Conservation (phyloP, 441 rosid species). For the Gossypium schwendimanii region DNA sequence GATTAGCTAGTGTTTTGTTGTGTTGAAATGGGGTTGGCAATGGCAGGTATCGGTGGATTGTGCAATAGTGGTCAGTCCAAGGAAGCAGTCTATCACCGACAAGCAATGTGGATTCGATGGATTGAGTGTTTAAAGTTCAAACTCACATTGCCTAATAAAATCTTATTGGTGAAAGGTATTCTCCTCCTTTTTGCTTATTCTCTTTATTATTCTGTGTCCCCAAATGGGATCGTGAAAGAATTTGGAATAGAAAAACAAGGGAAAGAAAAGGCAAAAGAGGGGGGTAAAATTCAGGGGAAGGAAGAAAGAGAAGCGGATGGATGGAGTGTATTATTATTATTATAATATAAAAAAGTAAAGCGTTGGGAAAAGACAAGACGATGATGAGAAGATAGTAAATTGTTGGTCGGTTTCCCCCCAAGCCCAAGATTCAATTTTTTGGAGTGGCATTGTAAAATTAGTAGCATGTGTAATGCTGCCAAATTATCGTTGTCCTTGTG, state of each 20-base stretch:
- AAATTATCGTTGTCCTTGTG: too few species aligned
- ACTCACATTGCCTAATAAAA: neutral
- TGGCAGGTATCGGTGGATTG: conserved; percentile 88
- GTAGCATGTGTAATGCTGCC: too few species aligned
- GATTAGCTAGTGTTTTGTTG: too few species aligned
- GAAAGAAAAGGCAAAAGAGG: neutral
- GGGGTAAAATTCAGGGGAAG: neutral
- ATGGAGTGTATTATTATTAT: too few species aligned
- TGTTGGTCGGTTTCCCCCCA: too few species aligned
- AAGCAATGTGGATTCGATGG: conserved; percentile 99
- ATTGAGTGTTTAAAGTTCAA: conserved; percentile 41
- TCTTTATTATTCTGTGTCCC: neutral
- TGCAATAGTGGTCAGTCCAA: conserved; percentile 82
- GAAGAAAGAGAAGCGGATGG: neutral
- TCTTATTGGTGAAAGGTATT: neutral
- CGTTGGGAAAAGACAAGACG: too few species aligned
- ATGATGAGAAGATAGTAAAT: too few species aligned
- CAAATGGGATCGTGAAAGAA: conserved; percentile 3
- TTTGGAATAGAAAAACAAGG: neutral
- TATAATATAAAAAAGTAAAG: too few species aligned
- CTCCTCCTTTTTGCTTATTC: neutral
- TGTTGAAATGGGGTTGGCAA: neutral
- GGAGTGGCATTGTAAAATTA: too few species aligned
- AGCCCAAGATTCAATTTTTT: too few species aligned
- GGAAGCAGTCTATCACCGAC: conserved; percentile 75